Base-by-base conservation (phyloP, 2,329 filamentous ascomycete species). In the Uncinocarpus reesii region DNA sequence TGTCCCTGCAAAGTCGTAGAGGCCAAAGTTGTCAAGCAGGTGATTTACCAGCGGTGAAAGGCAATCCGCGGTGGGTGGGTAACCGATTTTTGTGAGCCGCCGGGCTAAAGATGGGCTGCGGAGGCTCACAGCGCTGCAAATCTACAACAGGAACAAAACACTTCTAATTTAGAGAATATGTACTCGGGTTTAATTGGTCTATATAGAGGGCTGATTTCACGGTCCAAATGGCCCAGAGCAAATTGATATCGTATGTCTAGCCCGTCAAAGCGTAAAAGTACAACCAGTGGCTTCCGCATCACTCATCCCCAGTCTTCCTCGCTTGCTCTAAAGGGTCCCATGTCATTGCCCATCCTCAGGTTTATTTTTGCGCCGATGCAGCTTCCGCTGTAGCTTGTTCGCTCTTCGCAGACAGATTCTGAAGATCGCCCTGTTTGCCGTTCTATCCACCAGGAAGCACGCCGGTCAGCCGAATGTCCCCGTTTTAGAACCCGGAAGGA, bases 371-470 rank as follows among this genome's bases (percentile, higher is more conserved):
- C 53, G 65, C 64, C 52, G 66, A 59, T 42, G 67, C 65, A 53
- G 64, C 60, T 59, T 71, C 62, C 23, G 68, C 65, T 57, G 72
- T 65, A 47, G 71, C 71, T 47, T 67, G 66, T 52, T 42, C 45
- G 34, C 69, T 65, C 63, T 79, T 77, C 52, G 74, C 62, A 52
- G 70, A 79, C 58, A 95, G 73, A 66, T 76, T 80, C 79, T 86
- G 85, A 64, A 75, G 59, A 41, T 96, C 90, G 67, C 87, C 84
- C 75, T 93, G 86, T 81, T 95, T 95, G 77, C 92, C 92, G 74
- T 88, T 87, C 92, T 96, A 70, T 69, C 24, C 18, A 23, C 21
- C 31, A 26, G 32, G 37, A 11, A 28, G 31, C 28, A 34, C 29
- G n/a, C 11, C 28, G 42, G 21, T 47, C 26, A 48, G 46, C 23